phyloP scores from a whole-genome alignment of 805 yeast genomes.

The Ogataea paraovalis region DNA sequence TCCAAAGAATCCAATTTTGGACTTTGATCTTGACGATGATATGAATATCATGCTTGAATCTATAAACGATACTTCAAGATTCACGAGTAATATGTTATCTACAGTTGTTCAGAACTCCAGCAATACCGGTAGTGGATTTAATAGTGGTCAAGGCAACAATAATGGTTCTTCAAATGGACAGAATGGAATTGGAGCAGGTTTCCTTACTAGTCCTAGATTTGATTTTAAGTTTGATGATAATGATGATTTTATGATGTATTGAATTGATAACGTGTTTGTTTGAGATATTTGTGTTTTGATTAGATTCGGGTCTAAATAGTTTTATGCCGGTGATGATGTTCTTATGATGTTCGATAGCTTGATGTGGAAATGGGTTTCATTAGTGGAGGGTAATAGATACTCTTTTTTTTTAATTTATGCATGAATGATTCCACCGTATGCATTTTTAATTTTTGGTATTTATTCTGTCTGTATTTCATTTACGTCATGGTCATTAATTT shows the following conservation, averaged over 20 bases:
- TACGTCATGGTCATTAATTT: too few species aligned
- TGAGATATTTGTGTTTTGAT: neutral
- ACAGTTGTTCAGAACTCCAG: neutral
- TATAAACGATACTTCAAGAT: neutral
- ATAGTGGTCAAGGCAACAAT: neutral
- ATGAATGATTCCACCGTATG: too few species aligned
- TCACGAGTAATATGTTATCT: neutral
- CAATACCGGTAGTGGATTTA: neutral
- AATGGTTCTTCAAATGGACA: neutral
- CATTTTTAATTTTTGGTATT: neutral
- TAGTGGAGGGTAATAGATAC: too few species aligned
- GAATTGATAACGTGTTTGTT: neutral
- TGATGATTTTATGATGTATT: conserved; percentile 28
- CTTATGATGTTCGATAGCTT: too few species aligned
- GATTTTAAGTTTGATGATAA: conserved; percentile 25
- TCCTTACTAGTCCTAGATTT: conserved; percentile 12
- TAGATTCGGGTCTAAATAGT: neutral
- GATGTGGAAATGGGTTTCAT: too few species aligned
- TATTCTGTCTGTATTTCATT: neutral
- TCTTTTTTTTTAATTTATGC: too few species aligned
- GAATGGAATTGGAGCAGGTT: neutral
- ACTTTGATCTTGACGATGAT: conserved; percentile 12
- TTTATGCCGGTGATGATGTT: neutral
- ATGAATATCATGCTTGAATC: neutral
- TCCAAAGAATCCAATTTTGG: conserved; percentile 3